Evolutionary conservation across 768 basidiomycete species (phyloP), one percentile per base, ranked within the genome.

Genomic region (Boletus barrowsii): DNA sequence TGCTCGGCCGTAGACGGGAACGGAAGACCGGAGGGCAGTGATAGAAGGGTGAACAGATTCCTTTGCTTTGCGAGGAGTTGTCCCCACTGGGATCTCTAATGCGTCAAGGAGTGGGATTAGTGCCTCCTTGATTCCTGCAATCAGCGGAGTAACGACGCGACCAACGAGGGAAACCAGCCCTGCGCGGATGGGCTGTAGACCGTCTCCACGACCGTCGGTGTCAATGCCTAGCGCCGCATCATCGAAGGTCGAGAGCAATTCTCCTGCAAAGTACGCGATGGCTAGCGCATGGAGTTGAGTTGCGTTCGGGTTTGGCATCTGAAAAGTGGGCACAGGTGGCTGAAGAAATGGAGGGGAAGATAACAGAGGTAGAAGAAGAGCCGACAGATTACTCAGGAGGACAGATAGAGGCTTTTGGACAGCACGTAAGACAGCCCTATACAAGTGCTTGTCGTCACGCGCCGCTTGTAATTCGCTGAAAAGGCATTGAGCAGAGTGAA

Each of bases 341-440:
- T 73, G 72, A 18, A 79, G 75, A 67, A 91, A 88, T 8, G 79
- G 71, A 11, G 83, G 75, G 5, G 88, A 83, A 5, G 87, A 82
- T 14, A 91, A 61, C 18, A 89, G 70, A 8, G 86, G 88, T 2
- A 85, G 71, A 33, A 92, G 76, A 59, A 83, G 77, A 24, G 82
- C 77, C 14, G 87, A 89, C 35, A 92, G 68, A 64, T 87, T 87
- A 58, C 76, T 83, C 60, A 88, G 73, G 39, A 92, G 67, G 24
- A 91, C 88, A 8, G 89, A 88, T 7, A 93, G 72, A 9, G 88
- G 90, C 49, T 86, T 83, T 53, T 89, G 89, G 29, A 92, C 77
- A 33, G 82, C 81, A 49, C 90, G 83, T 39, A 90, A 65, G 51
- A 89, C 81, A 26, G 89, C 88, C 54, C 81, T 80, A 62, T 83